Base-by-base conservation (phyloP, 306 rosid species). In the Purshia tridentata region DNA sequence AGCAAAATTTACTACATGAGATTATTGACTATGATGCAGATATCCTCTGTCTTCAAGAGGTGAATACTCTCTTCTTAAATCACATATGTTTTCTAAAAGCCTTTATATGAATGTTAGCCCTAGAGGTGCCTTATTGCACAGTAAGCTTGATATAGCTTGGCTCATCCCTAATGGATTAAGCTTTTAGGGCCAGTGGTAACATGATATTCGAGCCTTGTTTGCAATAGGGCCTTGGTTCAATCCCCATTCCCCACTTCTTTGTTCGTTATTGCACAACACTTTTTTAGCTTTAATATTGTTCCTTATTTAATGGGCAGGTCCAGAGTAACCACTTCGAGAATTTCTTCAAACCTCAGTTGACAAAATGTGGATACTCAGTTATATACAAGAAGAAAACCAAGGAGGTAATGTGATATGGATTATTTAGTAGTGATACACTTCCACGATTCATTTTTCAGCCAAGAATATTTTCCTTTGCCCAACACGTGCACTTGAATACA, bases 41-140 rank as follows among this genome's bases (percentile, higher is more conserved):
- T 69, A 84, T 84, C 56, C 61, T 84, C 39, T 81, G 83, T 78
- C 83, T 84, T 40, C 85, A 81, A 51, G 88, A 84, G 88, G 85
- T 81, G 22, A 37, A 42, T 67, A 60, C 6, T 37, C 29, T 51
- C 23, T 19, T 62, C 41, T 39, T 61, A 16, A 35, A 9, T 11
- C 10, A 3, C 23, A 20, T 20, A 41, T 23, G 6, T 23, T 40
- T 62, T 56, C 58, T 18, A 22, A 57, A 72, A 46, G 4, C 12
- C 40, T 57, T 42, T 49, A 59, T 18, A 14, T 23, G 46, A 49
- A 61, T 44, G 37, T 39, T 55, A 54, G 42, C 20, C 50, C 44
- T 52, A 50, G 13, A 2, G 55, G 37, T 48, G 22, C 15, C 52
- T 23, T 23, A 53, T 49, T n/a, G 41, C 29, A 23, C 29, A 1